phyloP scores from a whole-genome alignment of 805 yeast species.

The Myxozyma kluyveri region DNA sequence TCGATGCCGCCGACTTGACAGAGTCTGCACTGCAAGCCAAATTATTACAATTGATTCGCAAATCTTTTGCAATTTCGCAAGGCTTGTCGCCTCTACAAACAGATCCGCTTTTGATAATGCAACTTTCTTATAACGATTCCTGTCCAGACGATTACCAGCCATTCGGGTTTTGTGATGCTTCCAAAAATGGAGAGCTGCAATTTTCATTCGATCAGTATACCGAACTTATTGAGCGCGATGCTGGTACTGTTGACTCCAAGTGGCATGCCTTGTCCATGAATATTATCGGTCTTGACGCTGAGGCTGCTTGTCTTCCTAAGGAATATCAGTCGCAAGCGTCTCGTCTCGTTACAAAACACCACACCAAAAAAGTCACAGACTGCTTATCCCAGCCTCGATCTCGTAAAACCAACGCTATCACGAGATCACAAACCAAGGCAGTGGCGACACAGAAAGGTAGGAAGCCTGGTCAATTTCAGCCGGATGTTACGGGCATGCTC shows the following conservation, averaged over 20 bases:
- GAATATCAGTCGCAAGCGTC: not conserved
- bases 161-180: constrained; percentile 46
- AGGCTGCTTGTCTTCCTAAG: not conserved
- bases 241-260: constrained; percentile 21
- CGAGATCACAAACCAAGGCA: not conserved
- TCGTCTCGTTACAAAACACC: not conserved
- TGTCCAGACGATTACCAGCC: constrained; percentile 54
- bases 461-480: no score
- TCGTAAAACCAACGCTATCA: not conserved
- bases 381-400: not conserved
- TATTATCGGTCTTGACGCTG: constrained; percentile 2
- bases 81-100: constrained; percentile 51
- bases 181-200: constrained; percentile 15
- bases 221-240: constrained; percentile 9
- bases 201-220: constrained; percentile 12
- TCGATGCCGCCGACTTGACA: constrained; percentile 8
- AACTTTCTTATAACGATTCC: constrained; percentile 49
- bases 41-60: constrained; percentile 50
- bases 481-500: no score
- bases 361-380: not conserved
- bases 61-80: constrained; percentile 55
- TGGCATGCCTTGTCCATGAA: constrained; percentile 30
- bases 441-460: no score
- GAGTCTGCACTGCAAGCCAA: constrained; percentile 43
- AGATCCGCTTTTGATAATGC: constrained; percentile 48